Percentiles rank a stretch among this genome's conserved stretches.
Conservation (phyloP, 345 rosid genomes). For the Euphorbia pulcherrima region DNA sequence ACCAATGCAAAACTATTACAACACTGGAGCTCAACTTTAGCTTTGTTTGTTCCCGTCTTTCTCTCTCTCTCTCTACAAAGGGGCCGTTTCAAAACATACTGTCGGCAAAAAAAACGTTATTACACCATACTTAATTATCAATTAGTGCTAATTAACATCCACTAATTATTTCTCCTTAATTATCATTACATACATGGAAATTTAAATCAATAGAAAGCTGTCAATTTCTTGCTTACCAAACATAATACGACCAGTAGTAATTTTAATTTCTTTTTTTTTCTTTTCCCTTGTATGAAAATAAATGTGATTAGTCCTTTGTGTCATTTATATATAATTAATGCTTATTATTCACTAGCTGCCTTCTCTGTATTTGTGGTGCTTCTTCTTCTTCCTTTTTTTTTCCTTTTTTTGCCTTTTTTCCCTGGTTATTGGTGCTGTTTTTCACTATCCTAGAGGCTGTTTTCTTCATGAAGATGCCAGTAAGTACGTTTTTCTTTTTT, state of each 20-base stretch:
- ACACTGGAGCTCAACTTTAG: conserved; percentile 16
- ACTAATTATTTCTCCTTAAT: conserved; percentile 17
- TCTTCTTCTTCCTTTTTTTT: conserved; percentile 16
- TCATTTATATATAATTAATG: conserved; percentile 63
- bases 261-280: not conserved
- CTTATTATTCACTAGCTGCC: conserved; percentile 36
- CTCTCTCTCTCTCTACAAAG: conserved; percentile 15
- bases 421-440: conserved; percentile 12
- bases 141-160: conserved; percentile 20
- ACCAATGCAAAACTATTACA: not conserved
- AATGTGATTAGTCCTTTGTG: conserved; percentile 22
- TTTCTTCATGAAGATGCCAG: conserved; percentile 83
- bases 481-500: conserved; percentile 76
- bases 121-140: conserved; percentile 28
- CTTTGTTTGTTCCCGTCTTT: conserved; percentile 4
- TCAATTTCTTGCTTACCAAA: conserved; percentile 13
- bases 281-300: conserved; percentile 5
- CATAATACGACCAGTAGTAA: not conserved
- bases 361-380: conserved; percentile 32
- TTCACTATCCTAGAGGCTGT: conserved; percentile 29
- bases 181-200: not conserved
- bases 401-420: conserved; percentile 9
- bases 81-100: conserved; percentile 45
- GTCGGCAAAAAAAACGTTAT: conserved; percentile 72
- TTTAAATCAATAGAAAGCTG: conserved; percentile 8